phyloP scores from a whole-genome alignment of 805 yeast genomes.

The Maudiozyma barnettii region DNA sequence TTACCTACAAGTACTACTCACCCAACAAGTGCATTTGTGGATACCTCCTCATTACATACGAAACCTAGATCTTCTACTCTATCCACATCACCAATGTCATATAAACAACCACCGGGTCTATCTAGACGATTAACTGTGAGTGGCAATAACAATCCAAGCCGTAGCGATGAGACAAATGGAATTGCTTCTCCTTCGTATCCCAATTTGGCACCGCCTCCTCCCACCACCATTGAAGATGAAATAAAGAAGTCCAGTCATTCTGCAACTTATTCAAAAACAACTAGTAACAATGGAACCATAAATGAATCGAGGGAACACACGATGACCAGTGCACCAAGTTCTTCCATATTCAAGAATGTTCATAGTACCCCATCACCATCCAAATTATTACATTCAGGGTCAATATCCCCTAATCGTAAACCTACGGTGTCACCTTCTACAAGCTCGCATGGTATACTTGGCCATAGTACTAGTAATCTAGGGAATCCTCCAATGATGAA shows the following conservation, averaged over 20 bases:
- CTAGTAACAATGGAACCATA: background rate
- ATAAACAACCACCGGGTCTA: conserved; percentile 15
- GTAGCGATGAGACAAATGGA: background rate
- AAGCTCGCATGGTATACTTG: background rate
- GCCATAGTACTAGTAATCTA: background rate
- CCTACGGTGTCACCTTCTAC: conserved; percentile 15
- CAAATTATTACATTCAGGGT: conserved; percentile 28
- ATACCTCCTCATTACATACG: conserved; percentile 11
- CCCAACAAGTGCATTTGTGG: conserved; percentile 6
- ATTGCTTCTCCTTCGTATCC: background rate
- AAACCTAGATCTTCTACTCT: conserved; percentile 25
- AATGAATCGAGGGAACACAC: conserved; percentile 11
- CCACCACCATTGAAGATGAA: conserved; percentile 1
- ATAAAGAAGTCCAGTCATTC: background rate
- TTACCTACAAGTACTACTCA: conserved; percentile 22
- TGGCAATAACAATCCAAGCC: conserved; percentile 12
- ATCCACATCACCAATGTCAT: conserved; percentile 15
- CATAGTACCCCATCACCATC: conserved; percentile 42
- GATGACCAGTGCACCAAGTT: conserved; percentile 6
- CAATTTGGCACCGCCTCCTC: background rate
- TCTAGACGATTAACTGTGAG: conserved; percentile 23
- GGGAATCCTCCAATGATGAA: conserved; percentile 35
- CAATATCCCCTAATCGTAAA: conserved; percentile 13
- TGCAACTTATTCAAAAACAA: background rate
- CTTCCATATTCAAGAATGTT: conserved; percentile 3